Conservation (phyloP, 371 early-diverging fungal species). For the Nosema bombycis region DNA sequence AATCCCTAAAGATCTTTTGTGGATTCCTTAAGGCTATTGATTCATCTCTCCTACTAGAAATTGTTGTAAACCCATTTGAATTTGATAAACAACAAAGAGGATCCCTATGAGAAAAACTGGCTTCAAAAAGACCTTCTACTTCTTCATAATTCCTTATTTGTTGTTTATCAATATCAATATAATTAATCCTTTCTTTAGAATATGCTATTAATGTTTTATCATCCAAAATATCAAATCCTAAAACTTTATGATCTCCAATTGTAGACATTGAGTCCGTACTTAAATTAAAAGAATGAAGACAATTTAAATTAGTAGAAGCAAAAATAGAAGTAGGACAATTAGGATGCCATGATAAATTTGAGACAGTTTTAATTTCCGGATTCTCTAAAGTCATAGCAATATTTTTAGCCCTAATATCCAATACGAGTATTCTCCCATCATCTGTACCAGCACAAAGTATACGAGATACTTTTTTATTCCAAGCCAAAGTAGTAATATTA, state of each 20-base stretch:
- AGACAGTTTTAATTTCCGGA: constrained; percentile 33
- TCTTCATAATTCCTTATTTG: background rate
- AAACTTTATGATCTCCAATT: constrained; percentile 17
- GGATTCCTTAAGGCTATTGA: background rate
- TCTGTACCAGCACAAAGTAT: constrained; percentile 60
- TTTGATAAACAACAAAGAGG: constrained; percentile 21
- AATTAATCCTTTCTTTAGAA: constrained; percentile 22
- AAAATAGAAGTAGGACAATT: constrained; percentile 41
- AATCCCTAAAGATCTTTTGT: background rate
- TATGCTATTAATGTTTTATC: constrained; percentile 15
- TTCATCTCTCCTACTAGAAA: constrained; percentile 13
- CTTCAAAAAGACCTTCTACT: constrained; percentile 17
- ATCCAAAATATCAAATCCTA: constrained; percentile 8
- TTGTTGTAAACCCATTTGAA: constrained; percentile 41
- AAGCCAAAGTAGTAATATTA: constrained; percentile 55
- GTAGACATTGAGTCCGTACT: constrained; percentile 22
- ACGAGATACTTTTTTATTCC: constrained; percentile 63
- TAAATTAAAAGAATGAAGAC: constrained; percentile 38
- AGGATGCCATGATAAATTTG: constrained; percentile 42
- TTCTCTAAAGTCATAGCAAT: constrained; percentile 54
- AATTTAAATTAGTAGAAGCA: constrained; percentile 20
- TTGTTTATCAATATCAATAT: constrained; percentile 13
- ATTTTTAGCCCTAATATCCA: constrained; percentile 63
- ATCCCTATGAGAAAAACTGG: constrained; percentile 40
- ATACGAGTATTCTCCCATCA: constrained; percentile 56